Base-by-base conservation (phyloP, 1,284 basidiomycete species). In the Pulchroboletus neoregius region DNA sequence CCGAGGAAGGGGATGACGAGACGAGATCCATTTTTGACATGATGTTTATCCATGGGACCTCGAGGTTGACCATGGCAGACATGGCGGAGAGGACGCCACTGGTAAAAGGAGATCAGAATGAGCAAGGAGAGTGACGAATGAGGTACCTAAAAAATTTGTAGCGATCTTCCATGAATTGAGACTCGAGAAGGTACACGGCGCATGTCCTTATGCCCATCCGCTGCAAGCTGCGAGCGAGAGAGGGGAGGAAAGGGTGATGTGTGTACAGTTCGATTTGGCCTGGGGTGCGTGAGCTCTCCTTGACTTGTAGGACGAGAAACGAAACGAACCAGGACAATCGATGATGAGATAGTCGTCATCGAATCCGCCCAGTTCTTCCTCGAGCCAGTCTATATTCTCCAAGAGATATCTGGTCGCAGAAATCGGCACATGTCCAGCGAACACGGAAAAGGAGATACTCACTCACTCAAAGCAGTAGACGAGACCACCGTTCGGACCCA, bases 11-110 rank as follows among this genome's bases (percentile, higher is more conserved):
- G 51, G 78, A 79, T 0, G 72, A 63, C 0, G 79, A 90, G 28
- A 99, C 89, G 23, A 99, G 77, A 68, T 99, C 96, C 95, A 99
- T 99, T 71, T 99, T 99, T 46, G 91, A 95, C 87, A 99, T 92
- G 63, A 99, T 72, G 58, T 99, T 99, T 54, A 99, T 84, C 86
- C 94, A 96, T 0, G 94, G 91, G 33, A 97, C 83, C 61, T 98
- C 95, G 23, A 99, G 79, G 57, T 94, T 94, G 45, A 99, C 90
- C 96, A 99, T 99, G 37, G 94, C 93, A 38, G 91, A 94, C 94
- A 99, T 98, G 18, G 96, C 96, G 44, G 89, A 91, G 48, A 99
- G 75, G 1, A 98, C 94, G n/a, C 96, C 96, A 48, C 94, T 93
- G 60, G 15, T 6, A n/a, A 27, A 27, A 37, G 42, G 51, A 24